Conservation (phyloP, 2,329 filamentous ascomycete genomes). For the Colletotrichum sp. region DNA sequence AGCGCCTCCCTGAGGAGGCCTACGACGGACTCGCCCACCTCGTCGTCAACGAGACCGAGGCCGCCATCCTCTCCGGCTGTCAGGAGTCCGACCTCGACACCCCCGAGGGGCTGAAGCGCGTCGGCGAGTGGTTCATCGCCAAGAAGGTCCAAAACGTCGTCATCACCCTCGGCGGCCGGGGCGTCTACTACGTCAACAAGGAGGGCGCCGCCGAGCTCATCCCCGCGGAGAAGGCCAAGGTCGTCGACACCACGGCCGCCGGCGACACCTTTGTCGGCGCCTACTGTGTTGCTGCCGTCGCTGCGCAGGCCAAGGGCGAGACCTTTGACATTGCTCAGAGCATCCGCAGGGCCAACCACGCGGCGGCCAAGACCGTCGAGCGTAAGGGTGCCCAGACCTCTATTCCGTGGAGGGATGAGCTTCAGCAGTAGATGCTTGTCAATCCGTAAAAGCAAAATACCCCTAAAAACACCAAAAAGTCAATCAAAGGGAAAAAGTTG, state of each 20-base stretch:
- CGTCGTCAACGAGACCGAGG: slow-evolving; percentile 91
- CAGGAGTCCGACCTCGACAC: slow-evolving; percentile 54
- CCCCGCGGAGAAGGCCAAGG: slow-evolving; percentile 70
- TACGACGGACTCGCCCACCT: slow-evolving; percentile 77
- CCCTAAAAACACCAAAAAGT: neutral
- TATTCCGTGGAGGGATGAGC: slow-evolving; percentile 50
- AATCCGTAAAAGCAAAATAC: neutral
- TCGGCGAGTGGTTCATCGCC: slow-evolving; percentile 66
- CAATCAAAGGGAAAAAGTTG: neutral
- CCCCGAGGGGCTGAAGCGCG: slow-evolving; percentile 46
- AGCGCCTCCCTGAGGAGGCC: slow-evolving; percentile 67
- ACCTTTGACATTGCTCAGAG: slow-evolving; percentile 63
- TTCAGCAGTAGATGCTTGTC: slow-evolving; percentile 20
- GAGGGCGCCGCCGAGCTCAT: slow-evolving; percentile 52
- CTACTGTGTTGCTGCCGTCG: slow-evolving; percentile 78
- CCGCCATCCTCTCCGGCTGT: slow-evolving; percentile 70
- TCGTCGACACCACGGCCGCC: slow-evolving; percentile 92
- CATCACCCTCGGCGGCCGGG: slow-evolving; percentile 82
- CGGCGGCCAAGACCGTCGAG: slow-evolving; percentile 46
- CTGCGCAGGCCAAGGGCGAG: slow-evolving; percentile 28
- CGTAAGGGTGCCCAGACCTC: slow-evolving; percentile 48
- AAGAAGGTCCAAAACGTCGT: slow-evolving; percentile 79
- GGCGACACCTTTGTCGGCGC: slow-evolving; percentile 94
- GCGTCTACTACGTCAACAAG: slow-evolving; percentile 70
- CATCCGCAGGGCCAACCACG: slow-evolving; percentile 55